Evolutionary conservation across 768 basidiomycete species (phyloP).

Genomic region (Phylloporus sp.): DNA sequence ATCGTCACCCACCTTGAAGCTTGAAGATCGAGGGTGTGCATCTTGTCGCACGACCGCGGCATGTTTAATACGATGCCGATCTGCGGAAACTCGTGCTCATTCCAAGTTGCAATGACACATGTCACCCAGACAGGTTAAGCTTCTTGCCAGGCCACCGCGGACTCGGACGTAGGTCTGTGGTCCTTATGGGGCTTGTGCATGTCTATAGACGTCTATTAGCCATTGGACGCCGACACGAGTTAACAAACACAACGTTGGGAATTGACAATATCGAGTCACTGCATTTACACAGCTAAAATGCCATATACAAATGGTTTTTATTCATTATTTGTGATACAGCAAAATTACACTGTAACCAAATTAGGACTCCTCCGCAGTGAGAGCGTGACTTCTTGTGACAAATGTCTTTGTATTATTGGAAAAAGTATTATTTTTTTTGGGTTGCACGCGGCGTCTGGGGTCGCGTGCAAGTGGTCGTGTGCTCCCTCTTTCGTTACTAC

Average conservation of each 20-base stretch:
- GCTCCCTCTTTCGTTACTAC: background rate
- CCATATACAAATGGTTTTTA: no score
- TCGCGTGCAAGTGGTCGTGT: constrained; percentile 21
- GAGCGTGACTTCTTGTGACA: no score
- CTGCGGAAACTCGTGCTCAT: constrained; percentile 3
- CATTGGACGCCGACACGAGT: constrained; percentile 5
- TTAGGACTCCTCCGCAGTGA: no score
- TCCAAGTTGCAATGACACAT: constrained; percentile 2
- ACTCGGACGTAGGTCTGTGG: constrained; percentile 10
- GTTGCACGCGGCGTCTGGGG: no score
- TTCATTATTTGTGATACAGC: no score
- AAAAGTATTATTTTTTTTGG: no score
- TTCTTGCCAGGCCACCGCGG: constrained; percentile 21
- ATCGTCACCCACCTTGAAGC: constrained; percentile 7
- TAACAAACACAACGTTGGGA: constrained; percentile 1
- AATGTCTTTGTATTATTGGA: no score
- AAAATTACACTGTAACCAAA: no score
- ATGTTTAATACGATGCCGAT: constrained; percentile 18
- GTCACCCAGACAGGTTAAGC: background rate
- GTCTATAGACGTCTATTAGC: constrained; percentile 11
- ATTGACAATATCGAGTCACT: no score
- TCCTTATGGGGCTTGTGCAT: constrained; percentile 2
- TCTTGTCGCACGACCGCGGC: constrained; percentile 8
- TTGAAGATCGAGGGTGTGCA: constrained; percentile 5
- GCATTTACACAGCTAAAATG: no score